Conservation (phyloP, 306 rosid species). For the Hippophae gyantsensis region DNA sequence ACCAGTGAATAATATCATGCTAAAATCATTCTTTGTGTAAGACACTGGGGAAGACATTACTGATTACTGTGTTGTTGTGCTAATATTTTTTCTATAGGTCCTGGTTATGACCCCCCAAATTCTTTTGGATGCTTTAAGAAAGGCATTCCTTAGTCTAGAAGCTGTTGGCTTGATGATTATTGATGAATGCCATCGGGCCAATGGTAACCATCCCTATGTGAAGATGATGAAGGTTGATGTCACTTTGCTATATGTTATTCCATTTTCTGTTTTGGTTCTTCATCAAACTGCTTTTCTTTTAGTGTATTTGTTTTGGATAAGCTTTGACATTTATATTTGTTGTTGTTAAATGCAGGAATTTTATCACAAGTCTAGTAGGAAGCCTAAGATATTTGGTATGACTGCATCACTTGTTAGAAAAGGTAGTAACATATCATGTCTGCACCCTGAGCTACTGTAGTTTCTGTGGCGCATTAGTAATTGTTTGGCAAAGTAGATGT, state of each 20-base stretch:
- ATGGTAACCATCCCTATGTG: conserved; percentile 79
- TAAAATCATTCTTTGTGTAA: not conserved
- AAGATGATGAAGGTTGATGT: conserved; percentile 74
- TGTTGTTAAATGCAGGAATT: conserved; percentile 60
- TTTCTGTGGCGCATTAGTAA: not conserved
- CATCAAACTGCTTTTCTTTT: conserved; percentile 13
- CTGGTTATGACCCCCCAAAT: conserved; percentile 93
- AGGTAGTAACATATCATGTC: conserved; percentile 31
- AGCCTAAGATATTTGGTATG: conserved; percentile 89
- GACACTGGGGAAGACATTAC: not conserved
- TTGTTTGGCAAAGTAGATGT: not conserved
- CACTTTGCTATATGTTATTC: conserved; percentile 7
- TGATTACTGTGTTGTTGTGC: not conserved
- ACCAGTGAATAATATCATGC: too few species aligned
- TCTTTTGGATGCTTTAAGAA: conserved; percentile 74
- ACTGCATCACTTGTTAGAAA: conserved; percentile 74
- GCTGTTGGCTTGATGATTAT: conserved; percentile 54
- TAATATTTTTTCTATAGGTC: conserved; percentile 35
- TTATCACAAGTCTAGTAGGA: conserved; percentile 58
- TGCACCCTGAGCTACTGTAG: not conserved
- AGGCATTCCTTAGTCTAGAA: conserved; percentile 63
- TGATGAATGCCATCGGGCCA: conserved; percentile 83
- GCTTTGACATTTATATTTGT: conserved; percentile 10
- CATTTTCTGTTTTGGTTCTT: conserved; percentile 9
- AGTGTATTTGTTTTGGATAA: not conserved